Base-by-base conservation (phyloP, 169 alveolate genomes). In the Cryptosporidium bovis region DNA sequence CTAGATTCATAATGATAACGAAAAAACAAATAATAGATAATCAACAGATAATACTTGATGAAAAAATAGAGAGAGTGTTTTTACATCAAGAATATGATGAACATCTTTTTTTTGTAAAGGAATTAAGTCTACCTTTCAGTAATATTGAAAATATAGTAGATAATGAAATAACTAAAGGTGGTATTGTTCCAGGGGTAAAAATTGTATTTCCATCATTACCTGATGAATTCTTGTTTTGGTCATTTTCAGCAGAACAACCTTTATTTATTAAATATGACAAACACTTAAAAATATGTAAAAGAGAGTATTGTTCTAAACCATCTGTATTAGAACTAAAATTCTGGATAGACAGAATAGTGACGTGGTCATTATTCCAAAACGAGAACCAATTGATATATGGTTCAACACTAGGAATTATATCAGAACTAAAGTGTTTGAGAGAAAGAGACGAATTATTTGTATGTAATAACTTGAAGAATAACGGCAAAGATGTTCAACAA, bases 191-290 rank as follows among this genome's bases (percentile, higher is more conserved):
- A 27, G 51, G 20, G 29, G 48, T 77, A n/a, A 71, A 60, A 34
- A 62, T 77, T 27, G 56, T 34, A 27, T n/a, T 60, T 40, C 8
- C 33, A 18, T 29, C 40, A 8, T 5, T 58, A 40, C 20, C 29
- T 18, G 18, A 20, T 18, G 71, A 77, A 24, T 60, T 71, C 27
- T 29, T 77, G 24, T 50, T 77, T 20, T 77, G 87, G 87, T 60
- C 71, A 7, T 36, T 51, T 13, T 29, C 50, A 18, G 24, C 8
- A 2, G 51, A 69, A 53, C 18, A 13, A 6, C 83, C 83, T 31
- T 34, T 69, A 2, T 69, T 18, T 18, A 18, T 51, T n/a, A 69
- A 55, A 53, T 20, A 8, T 18, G 64, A 5, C 13, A 40, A 40
- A 40, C 48, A 40, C 13, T 40, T 40, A 40, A 3, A 8, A 40